These are phyloP conservation scores for Plantago elongata DNA, from an alignment of 257 asterid genomes.

Conservation along the genomic window DNA sequence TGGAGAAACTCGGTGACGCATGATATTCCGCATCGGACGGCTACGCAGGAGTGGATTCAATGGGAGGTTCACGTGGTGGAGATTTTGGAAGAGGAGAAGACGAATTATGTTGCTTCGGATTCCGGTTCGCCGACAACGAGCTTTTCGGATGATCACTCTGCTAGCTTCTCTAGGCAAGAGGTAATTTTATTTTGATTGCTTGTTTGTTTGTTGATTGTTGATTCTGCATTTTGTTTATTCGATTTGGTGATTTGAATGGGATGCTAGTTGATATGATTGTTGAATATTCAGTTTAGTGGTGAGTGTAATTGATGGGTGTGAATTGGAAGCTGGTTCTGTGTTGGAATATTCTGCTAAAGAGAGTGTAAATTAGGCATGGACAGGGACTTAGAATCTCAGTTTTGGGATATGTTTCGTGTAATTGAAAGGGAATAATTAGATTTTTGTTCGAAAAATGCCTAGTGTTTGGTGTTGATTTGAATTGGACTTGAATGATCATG, in stretches of 20 bases:
- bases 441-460: no score
- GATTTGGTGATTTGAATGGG: no score
- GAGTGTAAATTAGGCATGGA: no score
- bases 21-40: constrained; percentile 79
- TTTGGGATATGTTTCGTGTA: no score
- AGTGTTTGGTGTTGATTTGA: no score
- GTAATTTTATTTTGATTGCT: constrained; percentile 24
- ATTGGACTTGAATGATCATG: not conserved
- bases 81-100: constrained; percentile 26
- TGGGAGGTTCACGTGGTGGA: constrained; percentile 90
- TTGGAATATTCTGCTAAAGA: no score
- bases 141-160: constrained; percentile 41
- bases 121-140: constrained; percentile 52
- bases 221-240: not conserved
- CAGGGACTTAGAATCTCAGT: no score
- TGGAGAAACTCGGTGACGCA: constrained; percentile 94
- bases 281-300: no score
- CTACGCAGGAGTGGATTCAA: constrained; percentile 71
- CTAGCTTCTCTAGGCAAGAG: constrained; percentile 69
- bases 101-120: constrained; percentile 51
- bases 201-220: not conserved
- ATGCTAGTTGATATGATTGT: no score
- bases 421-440: no score
- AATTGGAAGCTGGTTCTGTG: no score
- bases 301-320: no score